These are phyloP conservation scores for Anthracocystis walkeri DNA, from an alignment of 1,284 basidiomycete genomes.

Conservation along the genomic window DNA sequence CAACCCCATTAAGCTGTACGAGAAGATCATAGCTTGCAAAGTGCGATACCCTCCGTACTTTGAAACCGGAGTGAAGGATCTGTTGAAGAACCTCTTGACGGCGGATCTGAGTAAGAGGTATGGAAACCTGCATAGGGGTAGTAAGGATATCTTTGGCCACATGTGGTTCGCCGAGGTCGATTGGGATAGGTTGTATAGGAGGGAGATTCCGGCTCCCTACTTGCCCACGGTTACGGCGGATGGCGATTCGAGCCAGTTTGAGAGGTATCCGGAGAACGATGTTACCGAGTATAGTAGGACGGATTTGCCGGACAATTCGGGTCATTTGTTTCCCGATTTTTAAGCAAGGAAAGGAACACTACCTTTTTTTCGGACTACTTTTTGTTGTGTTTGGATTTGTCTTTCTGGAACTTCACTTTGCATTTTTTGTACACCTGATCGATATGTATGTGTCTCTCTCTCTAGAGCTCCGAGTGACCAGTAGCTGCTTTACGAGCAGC, in stretches of 20 bases:
- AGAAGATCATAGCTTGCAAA: constrained; percentile 89
- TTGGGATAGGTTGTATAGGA: constrained; percentile 84
- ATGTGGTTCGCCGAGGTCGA: constrained; percentile 98
- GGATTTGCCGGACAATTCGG: constrained; percentile 60
- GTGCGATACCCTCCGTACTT: constrained; percentile 92
- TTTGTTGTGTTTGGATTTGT: constrained; percentile 1
- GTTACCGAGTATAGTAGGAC: constrained; percentile 59
- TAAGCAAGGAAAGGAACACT: constrained; percentile 11
- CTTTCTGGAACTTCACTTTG: background rate
- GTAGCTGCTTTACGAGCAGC: constrained; percentile 16
- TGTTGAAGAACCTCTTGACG: constrained; percentile 90
- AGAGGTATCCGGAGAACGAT: constrained; percentile 67
- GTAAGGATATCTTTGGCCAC: constrained; percentile 93
- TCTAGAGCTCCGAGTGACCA: background rate
- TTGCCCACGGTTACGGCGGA: constrained; percentile 75
- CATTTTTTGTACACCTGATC: background rate
- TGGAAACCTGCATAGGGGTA: constrained; percentile 92
- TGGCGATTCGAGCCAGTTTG: constrained; percentile 69
- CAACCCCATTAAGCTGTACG: constrained; percentile 83
- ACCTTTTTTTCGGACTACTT: background rate
- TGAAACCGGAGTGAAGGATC: constrained; percentile 82
- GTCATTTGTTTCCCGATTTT: constrained; percentile 66
- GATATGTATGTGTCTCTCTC: constrained; percentile 8
- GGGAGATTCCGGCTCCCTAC: constrained; percentile 97
- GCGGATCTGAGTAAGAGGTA: constrained; percentile 89